Evolutionary conservation across 148 eudicot species (phyloP), one percentile per base, ranked within the genome.

Genomic region (Cornus kousa): DNA sequence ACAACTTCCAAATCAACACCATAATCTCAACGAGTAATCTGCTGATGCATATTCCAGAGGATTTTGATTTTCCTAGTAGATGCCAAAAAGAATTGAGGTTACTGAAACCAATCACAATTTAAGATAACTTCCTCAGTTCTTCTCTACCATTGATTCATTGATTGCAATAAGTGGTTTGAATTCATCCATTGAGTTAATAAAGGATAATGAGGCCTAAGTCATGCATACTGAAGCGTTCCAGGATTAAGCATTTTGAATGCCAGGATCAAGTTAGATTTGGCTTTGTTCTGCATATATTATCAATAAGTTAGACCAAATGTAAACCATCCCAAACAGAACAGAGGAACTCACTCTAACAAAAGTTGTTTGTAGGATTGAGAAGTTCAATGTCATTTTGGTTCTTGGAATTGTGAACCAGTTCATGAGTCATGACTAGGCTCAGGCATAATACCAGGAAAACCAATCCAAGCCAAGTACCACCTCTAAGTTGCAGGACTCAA

Each of bases 1-100:
- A 75, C 46, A 17, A 32, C n/a, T 68, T 24, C 46, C 64, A 67
- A 62, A 76, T 50, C 60, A 75, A 64, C 28, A 76, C 32, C 48
- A 48, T 31, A 71, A 33, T 48, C 40, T 8, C 20, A 28, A 71
- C 3, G 0, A 62, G 66, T 5, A 6, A 5, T 43, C 20, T 62
- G 4, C 23, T 62, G 66, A 19, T 62, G 59, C 19, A 53, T 16
- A 53, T 53, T 2, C 17, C 59, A 14, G 5, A 53, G 59, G 19
- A 53, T 16, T 53, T 4, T 53, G 19, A 16, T 43, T 53, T 53
- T 53, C 59, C 59, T 16, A 53, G 59, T 16, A 53, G 59, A 14
- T 53, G 17, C 13, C 19, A 11, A 53, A 28, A 53, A 53, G 19
- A 62, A 62, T 13, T 62, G 11, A 62, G 23, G 23, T 20, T 8